Evolutionary conservation across 2,329 filamentous ascomycete species (phyloP).

Genomic region (Penicillium vulpinum): DNA sequence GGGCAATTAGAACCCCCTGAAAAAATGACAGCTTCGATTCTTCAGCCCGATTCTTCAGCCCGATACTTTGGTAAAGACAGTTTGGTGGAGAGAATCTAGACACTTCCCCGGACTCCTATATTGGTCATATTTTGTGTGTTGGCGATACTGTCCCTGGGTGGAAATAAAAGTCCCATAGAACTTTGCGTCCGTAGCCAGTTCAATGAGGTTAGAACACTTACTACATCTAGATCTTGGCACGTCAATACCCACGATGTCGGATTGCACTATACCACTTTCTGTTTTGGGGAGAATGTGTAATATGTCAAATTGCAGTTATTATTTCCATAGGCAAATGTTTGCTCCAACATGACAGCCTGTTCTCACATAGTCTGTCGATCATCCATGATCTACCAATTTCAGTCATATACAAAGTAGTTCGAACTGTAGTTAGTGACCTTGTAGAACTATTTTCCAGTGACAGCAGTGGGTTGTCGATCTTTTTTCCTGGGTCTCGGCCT

Average conservation of each 20-base stretch:
- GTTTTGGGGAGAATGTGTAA: neutral
- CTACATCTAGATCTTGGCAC: conserved; percentile 3
- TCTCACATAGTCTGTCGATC: neutral
- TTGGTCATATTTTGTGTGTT: neutral
- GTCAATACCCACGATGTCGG: conserved; percentile 2
- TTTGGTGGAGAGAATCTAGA: neutral
- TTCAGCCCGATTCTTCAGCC: neutral
- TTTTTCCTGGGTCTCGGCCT: neutral
- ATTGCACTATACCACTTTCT: neutral
- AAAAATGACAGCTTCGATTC: conserved; percentile 2
- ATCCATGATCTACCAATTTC: neutral
- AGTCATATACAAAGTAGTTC: no score
- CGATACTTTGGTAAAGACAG: conserved; percentile 1
- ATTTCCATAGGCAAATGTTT: neutral
- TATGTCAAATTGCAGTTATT: no score
- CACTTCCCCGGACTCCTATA: neutral
- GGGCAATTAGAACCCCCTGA: neutral
- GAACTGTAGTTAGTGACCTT: no score
- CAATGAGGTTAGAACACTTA: neutral
- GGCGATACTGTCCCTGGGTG: neutral
- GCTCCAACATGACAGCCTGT: neutral
- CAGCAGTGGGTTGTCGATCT: neutral
- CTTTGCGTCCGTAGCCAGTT: no score
- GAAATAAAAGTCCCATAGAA: no score
- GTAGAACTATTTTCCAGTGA: neutral